A percentile compares a stretch with the other conserved stretches of the same genome.
Evolutionary conservation across 306 rosid genomes (phyloP).

Genomic region (Cucumis hystrix): DNA sequence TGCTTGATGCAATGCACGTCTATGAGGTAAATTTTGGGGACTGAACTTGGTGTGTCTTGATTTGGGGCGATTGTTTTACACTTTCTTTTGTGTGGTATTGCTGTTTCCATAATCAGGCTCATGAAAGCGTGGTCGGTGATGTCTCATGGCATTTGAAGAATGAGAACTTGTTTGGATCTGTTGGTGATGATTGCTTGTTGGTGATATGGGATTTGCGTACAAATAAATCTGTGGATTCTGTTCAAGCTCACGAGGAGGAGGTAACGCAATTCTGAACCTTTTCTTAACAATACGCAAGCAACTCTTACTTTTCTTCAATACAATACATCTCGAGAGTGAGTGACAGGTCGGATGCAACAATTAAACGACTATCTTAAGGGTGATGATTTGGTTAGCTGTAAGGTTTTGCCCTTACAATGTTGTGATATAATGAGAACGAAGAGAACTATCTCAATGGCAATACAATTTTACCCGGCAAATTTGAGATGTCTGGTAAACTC

Average conservation of each 20-base stretch:
- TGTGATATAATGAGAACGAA: no score
- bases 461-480: no score
- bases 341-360: not conserved
- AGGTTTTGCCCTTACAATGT: no score
- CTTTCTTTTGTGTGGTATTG: not conserved
- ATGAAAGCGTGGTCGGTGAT: conserved; percentile 59
- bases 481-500: no score
- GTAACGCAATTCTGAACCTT: conserved; percentile 17
- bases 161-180: conserved; percentile 66
- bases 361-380: not conserved
- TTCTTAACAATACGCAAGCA: not conserved
- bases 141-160: conserved; percentile 74
- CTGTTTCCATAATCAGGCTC: conserved; percentile 26
- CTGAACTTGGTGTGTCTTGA: not conserved
- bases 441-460: no score
- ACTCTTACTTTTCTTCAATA: not conserved
- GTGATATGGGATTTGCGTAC: conserved; percentile 83
- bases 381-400: no score
- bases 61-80: not conserved
- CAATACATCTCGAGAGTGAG: not conserved
- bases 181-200: conserved; percentile 76
- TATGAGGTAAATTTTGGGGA: conserved; percentile 41
- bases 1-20: conserved; percentile 52
- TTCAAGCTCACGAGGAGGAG: conserved; percentile 77
- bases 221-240: conserved; percentile 45